These are phyloP conservation scores for Oryza australiensis DNA, from an alignment of 176 grass and related monocot genomes.

Conservation along the genomic window DNA sequence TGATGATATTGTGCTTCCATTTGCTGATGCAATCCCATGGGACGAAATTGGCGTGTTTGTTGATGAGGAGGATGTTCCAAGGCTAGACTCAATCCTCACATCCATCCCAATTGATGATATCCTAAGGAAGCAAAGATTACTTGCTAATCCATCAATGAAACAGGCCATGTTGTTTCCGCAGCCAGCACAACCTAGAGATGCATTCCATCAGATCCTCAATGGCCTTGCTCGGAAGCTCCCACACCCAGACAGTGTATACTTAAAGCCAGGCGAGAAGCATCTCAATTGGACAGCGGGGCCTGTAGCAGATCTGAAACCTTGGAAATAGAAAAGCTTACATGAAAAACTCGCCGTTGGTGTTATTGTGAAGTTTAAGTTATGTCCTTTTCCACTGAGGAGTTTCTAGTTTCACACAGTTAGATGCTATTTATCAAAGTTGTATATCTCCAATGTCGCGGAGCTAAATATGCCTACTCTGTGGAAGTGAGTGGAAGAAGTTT, in stretches of 20 bases:
- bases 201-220: slow-evolving; percentile 91
- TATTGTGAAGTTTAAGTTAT: slow-evolving; percentile 32
- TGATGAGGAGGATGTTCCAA: slow-evolving; percentile 78
- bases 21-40: slow-evolving; percentile 90
- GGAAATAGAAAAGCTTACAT: slow-evolving; percentile 47
- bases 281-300: slow-evolving; percentile 83
- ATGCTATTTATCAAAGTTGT: slow-evolving; percentile 1
- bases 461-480: slow-evolving; percentile 2
- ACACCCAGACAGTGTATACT: slow-evolving; percentile 48
- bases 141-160: slow-evolving; percentile 92
- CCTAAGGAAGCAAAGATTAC: slow-evolving; percentile 79
- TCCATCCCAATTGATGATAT: slow-evolving; percentile 77
- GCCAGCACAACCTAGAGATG: slow-evolving; percentile 71
- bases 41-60: slow-evolving; percentile 91
- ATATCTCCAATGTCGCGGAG: slow-evolving; percentile 5
- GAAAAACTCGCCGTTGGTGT: not conserved
- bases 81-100: slow-evolving; percentile 75
- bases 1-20: slow-evolving; percentile 81
- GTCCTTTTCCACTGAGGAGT: slow-evolving; percentile 1
- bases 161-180: slow-evolving; percentile 88
- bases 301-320: slow-evolving; percentile 68
- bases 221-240: slow-evolving; percentile 86
- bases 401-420: slow-evolving; percentile 24
- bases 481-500: slow-evolving; percentile 1
- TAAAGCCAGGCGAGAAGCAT: slow-evolving; percentile 63